phyloP scores from a whole-genome alignment of 345 rosid species.

The Eucalyptus marginata region DNA sequence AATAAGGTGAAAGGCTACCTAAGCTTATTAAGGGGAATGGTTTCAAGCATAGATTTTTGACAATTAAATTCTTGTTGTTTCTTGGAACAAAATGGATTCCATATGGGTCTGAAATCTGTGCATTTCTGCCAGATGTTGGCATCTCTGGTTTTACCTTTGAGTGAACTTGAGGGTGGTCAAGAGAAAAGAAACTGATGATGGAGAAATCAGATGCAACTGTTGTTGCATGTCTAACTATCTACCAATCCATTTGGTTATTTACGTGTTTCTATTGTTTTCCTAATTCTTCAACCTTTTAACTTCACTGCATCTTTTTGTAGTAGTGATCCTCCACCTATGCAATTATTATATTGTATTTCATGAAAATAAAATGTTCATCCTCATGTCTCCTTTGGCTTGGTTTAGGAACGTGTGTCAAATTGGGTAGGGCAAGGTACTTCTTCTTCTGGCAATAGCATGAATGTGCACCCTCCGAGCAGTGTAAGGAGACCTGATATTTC shows the following conservation, averaged over 20 bases:
- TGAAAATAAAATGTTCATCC: neutral
- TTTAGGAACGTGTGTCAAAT: slow-evolving; percentile 39
- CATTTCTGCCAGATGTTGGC: neutral
- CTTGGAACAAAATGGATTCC: neutral
- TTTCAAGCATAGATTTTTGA: neutral
- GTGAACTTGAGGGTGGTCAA: neutral
- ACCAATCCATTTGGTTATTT: neutral
- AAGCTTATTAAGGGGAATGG: neutral
- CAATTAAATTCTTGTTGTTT: neutral
- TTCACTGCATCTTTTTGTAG: neutral
- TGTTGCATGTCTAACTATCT: neutral
- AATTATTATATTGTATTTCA: neutral
- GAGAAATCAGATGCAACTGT: neutral
- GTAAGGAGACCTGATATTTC: slow-evolving; percentile 19
- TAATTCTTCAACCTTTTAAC: neutral
- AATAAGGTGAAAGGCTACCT: neutral
- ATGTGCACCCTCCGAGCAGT: slow-evolving; percentile 20
- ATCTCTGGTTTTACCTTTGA: neutral
- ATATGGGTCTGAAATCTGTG: neutral
- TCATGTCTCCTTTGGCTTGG: neutral
- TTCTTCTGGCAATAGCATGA: slow-evolving; percentile 17
- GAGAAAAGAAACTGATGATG: neutral
- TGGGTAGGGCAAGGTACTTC: slow-evolving; percentile 23
- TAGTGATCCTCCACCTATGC: neutral
- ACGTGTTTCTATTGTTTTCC: neutral